phyloP scores from a whole-genome alignment of 805 yeast species.

The Ogataea neopini region DNA sequence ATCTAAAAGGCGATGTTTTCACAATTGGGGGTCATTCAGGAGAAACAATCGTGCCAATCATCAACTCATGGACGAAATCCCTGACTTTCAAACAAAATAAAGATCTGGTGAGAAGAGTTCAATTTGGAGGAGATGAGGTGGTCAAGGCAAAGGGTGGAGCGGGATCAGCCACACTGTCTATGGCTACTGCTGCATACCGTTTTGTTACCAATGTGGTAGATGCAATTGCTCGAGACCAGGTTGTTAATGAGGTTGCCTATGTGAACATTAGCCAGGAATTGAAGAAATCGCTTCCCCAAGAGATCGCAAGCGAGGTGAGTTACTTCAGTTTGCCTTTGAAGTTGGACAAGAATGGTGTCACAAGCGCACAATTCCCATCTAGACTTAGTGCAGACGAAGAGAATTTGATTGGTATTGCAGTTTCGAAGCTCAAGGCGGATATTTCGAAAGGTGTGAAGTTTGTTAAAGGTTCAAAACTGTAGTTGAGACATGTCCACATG shows the following conservation, averaged over 20 bases:
- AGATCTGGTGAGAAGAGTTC: constrained; percentile 77
- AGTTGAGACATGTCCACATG: no score
- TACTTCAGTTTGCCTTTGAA: constrained; percentile 65
- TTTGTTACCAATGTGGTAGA: constrained; percentile 61
- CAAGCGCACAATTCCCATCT: constrained; percentile 38
- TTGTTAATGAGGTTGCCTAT: constrained; percentile 65
- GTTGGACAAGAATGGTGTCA: constrained; percentile 54
- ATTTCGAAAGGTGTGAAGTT: constrained; percentile 27
- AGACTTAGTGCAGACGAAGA: constrained; percentile 16
- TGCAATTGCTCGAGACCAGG: constrained; percentile 64
- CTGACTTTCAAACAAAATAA: constrained; percentile 42
- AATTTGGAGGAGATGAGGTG: constrained; percentile 88
- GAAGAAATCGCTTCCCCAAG: constrained; percentile 49
- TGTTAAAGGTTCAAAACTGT: constrained; percentile 21
- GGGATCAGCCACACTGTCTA: constrained; percentile 92
- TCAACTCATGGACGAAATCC: constrained; percentile 43
- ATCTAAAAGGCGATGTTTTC: constrained; percentile 60
- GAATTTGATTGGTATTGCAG: constrained; percentile 17
- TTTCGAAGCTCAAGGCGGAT: constrained; percentile 20
- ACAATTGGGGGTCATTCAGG: constrained; percentile 90
- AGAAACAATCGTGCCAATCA: constrained; percentile 82
- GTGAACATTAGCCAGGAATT: constrained; percentile 41
- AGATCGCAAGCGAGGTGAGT: constrained; percentile 38
- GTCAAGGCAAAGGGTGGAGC: constrained; percentile 92
- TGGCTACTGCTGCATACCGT: constrained; percentile 91